Evolutionary conservation across 73 alveolate genomes (phyloP), one percentile per base, ranked within the genome.

Genomic region (Tetrahymena thermophila): DNA sequence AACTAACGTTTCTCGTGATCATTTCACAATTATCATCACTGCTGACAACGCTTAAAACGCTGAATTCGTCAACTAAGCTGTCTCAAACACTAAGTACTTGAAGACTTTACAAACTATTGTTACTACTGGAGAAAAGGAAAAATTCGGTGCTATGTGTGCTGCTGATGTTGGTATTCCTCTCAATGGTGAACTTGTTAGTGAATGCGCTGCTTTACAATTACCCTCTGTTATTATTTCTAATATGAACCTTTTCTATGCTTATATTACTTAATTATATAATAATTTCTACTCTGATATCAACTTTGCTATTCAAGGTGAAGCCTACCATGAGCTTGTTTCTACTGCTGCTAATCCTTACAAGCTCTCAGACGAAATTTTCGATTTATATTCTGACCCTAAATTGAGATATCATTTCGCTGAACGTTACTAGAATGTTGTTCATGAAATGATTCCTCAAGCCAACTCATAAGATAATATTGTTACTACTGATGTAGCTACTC

Each of bases 191-290:
- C 71, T 95, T 11, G 95, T 95, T 35, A 42, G 95, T 85, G 97
- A 95, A 95, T 95, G 95, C 56, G 97, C 97, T 85, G 95, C 97
- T 10, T 95, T 95, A 83, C 35, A 95, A 95, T 95, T 95, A 93
- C 97, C 97, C 71, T 84, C 97, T 37, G 97, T 95, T 85, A 21
- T 94, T 19, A 94, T 94, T 42, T 23, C 94, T 55, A 43, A 50
- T 6, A 34, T 95, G 57, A 83, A 95, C 94, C 15, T 71, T 5
- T 71, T 89, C 44, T 55, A 95, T 43, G 85, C 94, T 89, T 95
- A 95, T 89, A 85, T 71, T 42, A 95, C 97, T 25, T 95, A 89
- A 89, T 40, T 95, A 23, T 95, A 95, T 34, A 89, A 95, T 50
- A 43, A 93, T 42, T 85, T 95, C 23, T 94, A 95, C 44, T 50